These are phyloP conservation scores for Tulasnella sp. DNA, from an alignment of 768 basidiomycete species.

Conservation along the genomic window DNA sequence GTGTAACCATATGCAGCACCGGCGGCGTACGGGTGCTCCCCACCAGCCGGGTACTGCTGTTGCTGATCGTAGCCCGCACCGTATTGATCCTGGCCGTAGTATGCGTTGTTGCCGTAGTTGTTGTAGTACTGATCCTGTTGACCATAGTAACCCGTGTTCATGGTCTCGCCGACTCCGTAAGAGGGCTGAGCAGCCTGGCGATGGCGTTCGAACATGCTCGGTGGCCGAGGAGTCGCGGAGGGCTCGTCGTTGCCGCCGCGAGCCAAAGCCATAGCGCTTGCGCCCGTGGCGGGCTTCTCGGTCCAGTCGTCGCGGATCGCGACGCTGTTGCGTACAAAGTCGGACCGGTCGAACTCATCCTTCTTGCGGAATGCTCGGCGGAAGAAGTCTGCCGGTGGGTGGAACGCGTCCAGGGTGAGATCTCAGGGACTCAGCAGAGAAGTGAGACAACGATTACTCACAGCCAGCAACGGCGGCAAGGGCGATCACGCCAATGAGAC, in stretches of 20 bases:
- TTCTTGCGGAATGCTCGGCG: slow-evolving; percentile 10
- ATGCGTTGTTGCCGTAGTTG: slow-evolving; percentile 12
- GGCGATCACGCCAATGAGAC: slow-evolving; percentile 19
- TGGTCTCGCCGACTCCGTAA: slow-evolving; percentile 10
- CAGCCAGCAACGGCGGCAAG: slow-evolving; percentile 18
- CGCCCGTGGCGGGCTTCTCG: slow-evolving; percentile 22
- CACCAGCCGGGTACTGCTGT: slow-evolving; percentile 5
- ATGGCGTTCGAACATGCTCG: slow-evolving; percentile 23
- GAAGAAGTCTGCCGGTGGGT: slow-evolving; percentile 17
- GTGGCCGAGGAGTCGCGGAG: slow-evolving; percentile 16
- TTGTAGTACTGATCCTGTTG: slow-evolving; percentile 18
- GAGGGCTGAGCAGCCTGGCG: not conserved
- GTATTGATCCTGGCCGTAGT: slow-evolving; percentile 15
- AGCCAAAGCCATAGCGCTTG: slow-evolving; percentile 25
- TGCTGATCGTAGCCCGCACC: slow-evolving; percentile 18
- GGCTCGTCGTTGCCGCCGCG: not conserved
- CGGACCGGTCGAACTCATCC: slow-evolving; percentile 5
- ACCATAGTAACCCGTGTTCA: slow-evolving; percentile 19
- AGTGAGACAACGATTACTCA: not conserved
- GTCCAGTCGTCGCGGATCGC: slow-evolving; percentile 14
- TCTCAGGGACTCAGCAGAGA: not conserved
- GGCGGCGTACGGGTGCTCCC: not conserved
- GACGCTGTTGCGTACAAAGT: slow-evolving; percentile 21
- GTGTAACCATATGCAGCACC: slow-evolving; percentile 9
- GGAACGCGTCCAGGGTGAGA: not conserved